A percentile compares a stretch with the other conserved stretches of the same genome.
Conservation (phyloP, 176 grass and related monocot species). For the Thalia dealbata region DNA sequence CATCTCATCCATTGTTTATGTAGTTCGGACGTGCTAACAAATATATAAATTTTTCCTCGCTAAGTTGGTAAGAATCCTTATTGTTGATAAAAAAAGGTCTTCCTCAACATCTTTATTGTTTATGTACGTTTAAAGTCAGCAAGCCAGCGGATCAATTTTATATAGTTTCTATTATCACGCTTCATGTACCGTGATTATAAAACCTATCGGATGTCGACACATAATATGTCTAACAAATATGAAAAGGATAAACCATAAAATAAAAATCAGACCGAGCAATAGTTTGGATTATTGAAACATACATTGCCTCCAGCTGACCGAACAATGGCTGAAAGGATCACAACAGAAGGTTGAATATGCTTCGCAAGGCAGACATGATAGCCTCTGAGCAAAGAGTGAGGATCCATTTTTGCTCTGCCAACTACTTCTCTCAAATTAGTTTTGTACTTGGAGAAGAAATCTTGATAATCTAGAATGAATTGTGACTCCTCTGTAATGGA, state of each 20-base stretch:
- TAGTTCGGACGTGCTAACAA: background rate
- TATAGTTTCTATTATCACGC: background rate
- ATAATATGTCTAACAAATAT: background rate
- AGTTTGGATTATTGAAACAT: constrained; percentile 21
- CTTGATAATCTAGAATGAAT: constrained; percentile 65
- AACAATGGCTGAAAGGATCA: constrained; percentile 43
- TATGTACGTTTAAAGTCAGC: background rate
- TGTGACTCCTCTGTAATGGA: constrained; percentile 30
- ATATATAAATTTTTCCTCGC: background rate
- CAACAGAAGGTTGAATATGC: constrained; percentile 48
- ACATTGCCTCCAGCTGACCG: constrained; percentile 69
- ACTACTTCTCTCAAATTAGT: constrained; percentile 45
- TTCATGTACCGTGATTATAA: background rate
- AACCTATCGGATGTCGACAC: background rate
- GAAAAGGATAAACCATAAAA: background rate
- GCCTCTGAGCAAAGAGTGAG: constrained; percentile 43
- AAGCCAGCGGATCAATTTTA: too few relatives aligned
- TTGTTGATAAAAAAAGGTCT: too few relatives aligned
- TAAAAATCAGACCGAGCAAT: too few relatives aligned
- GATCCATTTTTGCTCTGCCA: constrained; percentile 56
- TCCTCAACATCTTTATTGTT: too few relatives aligned
- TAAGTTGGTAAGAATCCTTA: too few relatives aligned
- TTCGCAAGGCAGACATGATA: constrained; percentile 61
- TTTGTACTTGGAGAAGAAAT: constrained; percentile 67
- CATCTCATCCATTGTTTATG: background rate